Evolutionary conservation across 2,329 filamentous ascomycete species (phyloP).

Genomic region (Paecilomyces dactylethromorphus): DNA sequence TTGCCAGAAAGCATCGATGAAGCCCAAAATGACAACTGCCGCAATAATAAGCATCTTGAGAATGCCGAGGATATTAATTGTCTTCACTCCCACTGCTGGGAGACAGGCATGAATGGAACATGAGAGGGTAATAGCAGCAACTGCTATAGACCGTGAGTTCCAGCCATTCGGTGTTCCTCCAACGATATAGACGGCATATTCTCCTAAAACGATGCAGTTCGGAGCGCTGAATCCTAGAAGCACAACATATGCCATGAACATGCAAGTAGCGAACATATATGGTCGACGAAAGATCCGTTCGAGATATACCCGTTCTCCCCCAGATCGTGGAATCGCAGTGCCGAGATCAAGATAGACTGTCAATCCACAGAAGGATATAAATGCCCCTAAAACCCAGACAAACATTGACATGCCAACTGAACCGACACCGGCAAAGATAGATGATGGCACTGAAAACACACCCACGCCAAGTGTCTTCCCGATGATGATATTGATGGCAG

Average conservation of each 20-base stretch:
- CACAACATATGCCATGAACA: slow-evolving; percentile 42
- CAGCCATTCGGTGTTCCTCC: slow-evolving; percentile 24
- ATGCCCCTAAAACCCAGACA: slow-evolving; percentile 48
- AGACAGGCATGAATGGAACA: neutral
- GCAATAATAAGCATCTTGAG: slow-evolving; percentile 42
- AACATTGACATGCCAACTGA: slow-evolving; percentile 50
- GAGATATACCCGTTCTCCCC: slow-evolving; percentile 44
- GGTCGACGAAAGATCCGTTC: slow-evolving; percentile 41
- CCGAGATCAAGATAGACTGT: slow-evolving; percentile 44
- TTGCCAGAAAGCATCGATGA: slow-evolving; percentile 14
- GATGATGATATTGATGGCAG: slow-evolving; percentile 23
- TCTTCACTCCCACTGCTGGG: slow-evolving; percentile 25
- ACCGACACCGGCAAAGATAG: slow-evolving; percentile 50
- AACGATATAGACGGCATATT: slow-evolving; percentile 35
- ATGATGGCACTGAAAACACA: slow-evolving; percentile 51
- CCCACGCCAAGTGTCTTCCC: slow-evolving; percentile 35
- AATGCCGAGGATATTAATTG: slow-evolving; percentile 40
- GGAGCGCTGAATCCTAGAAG: slow-evolving; percentile 38
- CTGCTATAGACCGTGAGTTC: slow-evolving; percentile 33
- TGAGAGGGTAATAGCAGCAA: slow-evolving; percentile 26
- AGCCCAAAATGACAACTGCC: slow-evolving; percentile 15
- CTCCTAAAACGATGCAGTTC: slow-evolving; percentile 37
- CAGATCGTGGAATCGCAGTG: slow-evolving; percentile 38
- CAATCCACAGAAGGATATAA: slow-evolving; percentile 42
- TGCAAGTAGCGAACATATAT: slow-evolving; percentile 40